A percentile compares a stretch with the other conserved stretches of the same genome.
Evolutionary conservation across 148 eudicot species (phyloP).

Genomic region (Silene latifolia): DNA sequence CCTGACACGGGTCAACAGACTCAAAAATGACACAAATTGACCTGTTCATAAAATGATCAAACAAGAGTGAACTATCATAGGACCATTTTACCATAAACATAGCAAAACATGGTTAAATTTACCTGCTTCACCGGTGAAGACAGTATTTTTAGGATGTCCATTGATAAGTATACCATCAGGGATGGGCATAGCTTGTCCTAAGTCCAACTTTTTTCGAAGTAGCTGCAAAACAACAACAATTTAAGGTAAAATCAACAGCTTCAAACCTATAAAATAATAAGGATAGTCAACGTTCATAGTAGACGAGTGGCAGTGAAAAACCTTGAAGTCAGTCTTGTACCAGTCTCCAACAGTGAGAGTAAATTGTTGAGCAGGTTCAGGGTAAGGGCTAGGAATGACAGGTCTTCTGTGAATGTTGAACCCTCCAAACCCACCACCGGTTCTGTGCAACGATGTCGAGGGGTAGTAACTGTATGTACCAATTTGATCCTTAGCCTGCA

Average conservation of each 20-base stretch:
- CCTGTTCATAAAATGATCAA: no score
- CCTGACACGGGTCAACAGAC: no score
- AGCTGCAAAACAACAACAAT: conserved; percentile 29
- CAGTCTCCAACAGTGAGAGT: conserved; percentile 65
- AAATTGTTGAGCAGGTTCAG: conserved; percentile 50
- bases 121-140: conserved; percentile 37
- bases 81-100: no score
- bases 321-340: conserved; percentile 73
- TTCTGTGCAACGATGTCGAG: conserved; percentile 71
- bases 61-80: no score
- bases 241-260: background rate
- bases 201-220: conserved; percentile 45
- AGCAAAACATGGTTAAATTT: background rate
- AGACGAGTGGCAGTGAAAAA: conserved; percentile 7
- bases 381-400: conserved; percentile 59
- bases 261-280: background rate
- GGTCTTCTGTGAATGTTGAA: conserved; percentile 47
- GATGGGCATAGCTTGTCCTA: conserved; percentile 46
- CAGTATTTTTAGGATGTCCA: conserved; percentile 37
- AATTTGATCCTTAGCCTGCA: conserved; percentile 88
- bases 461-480: conserved; percentile 71
- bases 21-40: no score
- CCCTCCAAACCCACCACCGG: conserved; percentile 76
- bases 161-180: conserved; percentile 73
- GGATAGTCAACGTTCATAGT: no score